These are phyloP conservation scores for Acmispon strigosus DNA, from an alignment of 306 rosid species.

Conservation along the genomic window DNA sequence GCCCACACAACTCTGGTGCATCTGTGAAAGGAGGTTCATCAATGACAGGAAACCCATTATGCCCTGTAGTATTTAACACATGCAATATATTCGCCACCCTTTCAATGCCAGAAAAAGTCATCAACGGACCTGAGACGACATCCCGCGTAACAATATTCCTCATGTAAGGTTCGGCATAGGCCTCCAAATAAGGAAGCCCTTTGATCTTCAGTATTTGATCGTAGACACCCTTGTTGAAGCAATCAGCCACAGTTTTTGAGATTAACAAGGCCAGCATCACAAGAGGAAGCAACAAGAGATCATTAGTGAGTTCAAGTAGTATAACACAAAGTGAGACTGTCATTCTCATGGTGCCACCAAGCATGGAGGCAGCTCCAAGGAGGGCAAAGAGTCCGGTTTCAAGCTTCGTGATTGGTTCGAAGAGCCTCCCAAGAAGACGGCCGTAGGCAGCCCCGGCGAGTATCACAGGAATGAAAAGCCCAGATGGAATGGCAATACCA, in stretches of 20 bases:
- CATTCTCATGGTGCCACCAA: conserved; percentile 99
- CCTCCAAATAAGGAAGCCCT: conserved; percentile 85
- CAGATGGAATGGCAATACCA: conserved; percentile 91
- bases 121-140: conserved; percentile 74
- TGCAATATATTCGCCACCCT: conserved; percentile 58
- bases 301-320: conserved; percentile 92
- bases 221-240: conserved; percentile 80
- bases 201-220: conserved; percentile 75
- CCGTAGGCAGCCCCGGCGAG: conserved; percentile 93
- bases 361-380: conserved; percentile 90
- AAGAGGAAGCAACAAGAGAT: conserved; percentile 80
- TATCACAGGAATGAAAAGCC: conserved; percentile 94
- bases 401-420: conserved; percentile 44
- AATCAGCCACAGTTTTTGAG: conserved; percentile 78
- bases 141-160: conserved; percentile 58
- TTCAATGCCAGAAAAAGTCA: conserved; percentile 65
- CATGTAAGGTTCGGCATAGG: conserved; percentile 92
- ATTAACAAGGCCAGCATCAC: conserved; percentile 71
- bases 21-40: conserved; percentile 78
- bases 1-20: conserved; percentile 66
- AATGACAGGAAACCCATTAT: conserved; percentile 90
- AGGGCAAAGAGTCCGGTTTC: conserved; percentile 75
- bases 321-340: conserved; percentile 87
- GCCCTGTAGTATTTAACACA: conserved; percentile 54
- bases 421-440: conserved; percentile 63